These are phyloP conservation scores for Cladorrhinum sp. DNA, from an alignment of 2,329 filamentous ascomycete genomes.

Conservation along the genomic window DNA sequence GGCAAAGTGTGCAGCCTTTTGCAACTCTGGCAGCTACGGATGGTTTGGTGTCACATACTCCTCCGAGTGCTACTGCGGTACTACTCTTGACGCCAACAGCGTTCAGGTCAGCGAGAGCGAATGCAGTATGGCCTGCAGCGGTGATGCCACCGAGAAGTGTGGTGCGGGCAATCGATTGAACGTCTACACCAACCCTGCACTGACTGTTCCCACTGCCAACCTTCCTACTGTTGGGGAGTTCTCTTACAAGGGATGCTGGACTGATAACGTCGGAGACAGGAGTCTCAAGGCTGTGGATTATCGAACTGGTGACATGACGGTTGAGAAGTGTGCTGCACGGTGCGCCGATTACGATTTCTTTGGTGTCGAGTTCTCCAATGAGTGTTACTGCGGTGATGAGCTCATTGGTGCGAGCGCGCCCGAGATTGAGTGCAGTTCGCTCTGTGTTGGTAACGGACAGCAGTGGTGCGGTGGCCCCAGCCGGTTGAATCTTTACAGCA, in stretches of 20 bases:
- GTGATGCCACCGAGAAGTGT: background rate
- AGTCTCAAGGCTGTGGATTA: background rate
- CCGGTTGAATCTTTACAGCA: conserved; percentile 15
- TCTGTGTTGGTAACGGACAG: conserved; percentile 8
- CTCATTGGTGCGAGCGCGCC: conserved; percentile 1
- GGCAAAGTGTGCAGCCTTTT: conserved; percentile 1
- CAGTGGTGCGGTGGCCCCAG: conserved; percentile 15
- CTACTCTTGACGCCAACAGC: background rate
- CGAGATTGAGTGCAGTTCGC: conserved; percentile 12
- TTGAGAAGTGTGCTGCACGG: conserved; percentile 10
- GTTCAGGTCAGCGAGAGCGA: background rate
- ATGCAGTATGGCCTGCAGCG: conserved; percentile 2
- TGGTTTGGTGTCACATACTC: conserved; percentile 2
- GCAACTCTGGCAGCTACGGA: background rate
- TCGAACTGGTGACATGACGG: conserved; percentile 45
- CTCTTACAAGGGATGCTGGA: conserved; percentile 9
- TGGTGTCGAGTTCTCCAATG: conserved; percentile 14
- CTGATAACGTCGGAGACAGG: conserved; percentile 10
- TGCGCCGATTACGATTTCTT: conserved; percentile 10
- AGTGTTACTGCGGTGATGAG: conserved; percentile 19
- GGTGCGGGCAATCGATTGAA: conserved; percentile 3
- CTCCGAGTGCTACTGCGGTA: background rate
- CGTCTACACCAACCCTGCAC: background rate
- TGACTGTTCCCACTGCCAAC: background rate
- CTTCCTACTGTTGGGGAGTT: conserved; percentile 7